Evolutionary conservation across 306 rosid genomes (phyloP).

Genomic region (Erythrophleum fordii): DNA sequence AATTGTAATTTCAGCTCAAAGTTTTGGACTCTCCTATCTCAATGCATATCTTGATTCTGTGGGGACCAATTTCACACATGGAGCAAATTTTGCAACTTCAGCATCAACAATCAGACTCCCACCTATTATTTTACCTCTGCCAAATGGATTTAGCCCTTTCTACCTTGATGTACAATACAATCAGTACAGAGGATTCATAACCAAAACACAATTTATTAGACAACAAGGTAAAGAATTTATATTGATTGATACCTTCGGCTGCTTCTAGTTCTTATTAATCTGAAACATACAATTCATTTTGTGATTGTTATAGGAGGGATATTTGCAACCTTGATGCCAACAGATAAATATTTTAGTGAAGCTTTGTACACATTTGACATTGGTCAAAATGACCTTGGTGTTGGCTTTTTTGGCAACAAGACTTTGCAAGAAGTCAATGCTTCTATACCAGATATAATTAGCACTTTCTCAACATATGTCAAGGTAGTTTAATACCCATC

Average conservation of each 20-base stretch:
- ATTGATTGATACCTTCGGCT: neutral
- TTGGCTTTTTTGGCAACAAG: slow-evolving; percentile 19
- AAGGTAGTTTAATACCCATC: slow-evolving; percentile 41
- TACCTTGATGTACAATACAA: slow-evolving; percentile 40
- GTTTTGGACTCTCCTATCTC: neutral
- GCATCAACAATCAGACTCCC: slow-evolving; percentile 45
- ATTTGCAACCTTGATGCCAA: slow-evolving; percentile 21
- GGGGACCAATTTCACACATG: slow-evolving; percentile 5
- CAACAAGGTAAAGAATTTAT: slow-evolving; percentile 31
- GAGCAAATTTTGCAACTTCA: slow-evolving; percentile 45
- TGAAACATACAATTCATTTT: neutral
- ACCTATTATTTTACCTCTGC: neutral
- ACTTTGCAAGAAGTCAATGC: slow-evolving; percentile 42
- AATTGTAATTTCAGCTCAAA: neutral
- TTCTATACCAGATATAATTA: slow-evolving; percentile 41
- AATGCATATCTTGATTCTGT: neutral
- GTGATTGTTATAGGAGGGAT: neutral
- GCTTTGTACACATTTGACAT: slow-evolving; percentile 18
- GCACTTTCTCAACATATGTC: slow-evolving; percentile 34
- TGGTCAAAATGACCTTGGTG: slow-evolving; percentile 10
- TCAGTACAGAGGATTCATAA: slow-evolving; percentile 41
- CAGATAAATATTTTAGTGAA: neutral
- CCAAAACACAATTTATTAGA: slow-evolving; percentile 27
- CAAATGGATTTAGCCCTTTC: slow-evolving; percentile 52
- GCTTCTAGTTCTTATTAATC: neutral